Evolutionary conservation across 768 basidiomycete species (phyloP).

Genomic region (Hericium erinaceus): DNA sequence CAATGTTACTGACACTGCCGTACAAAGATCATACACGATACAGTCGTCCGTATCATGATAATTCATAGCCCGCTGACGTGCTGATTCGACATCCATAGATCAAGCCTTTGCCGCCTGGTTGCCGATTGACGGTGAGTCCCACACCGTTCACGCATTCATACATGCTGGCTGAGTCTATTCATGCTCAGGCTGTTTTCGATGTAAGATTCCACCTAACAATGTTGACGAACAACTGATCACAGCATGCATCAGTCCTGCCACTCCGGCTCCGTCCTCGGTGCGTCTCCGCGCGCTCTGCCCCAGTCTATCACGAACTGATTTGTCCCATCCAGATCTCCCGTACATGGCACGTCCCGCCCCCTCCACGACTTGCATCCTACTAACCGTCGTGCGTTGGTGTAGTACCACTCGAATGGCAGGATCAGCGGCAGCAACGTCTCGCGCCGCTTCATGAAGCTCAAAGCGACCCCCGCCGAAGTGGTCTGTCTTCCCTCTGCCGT

Average conservation of each 20-base stretch:
- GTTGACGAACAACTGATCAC: not conserved
- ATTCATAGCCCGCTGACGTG: not conserved
- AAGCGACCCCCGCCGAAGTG: slow-evolving; percentile 12
- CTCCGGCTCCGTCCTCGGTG: slow-evolving; percentile 32
- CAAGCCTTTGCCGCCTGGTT: slow-evolving; percentile 36
- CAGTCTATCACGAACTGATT: not conserved
- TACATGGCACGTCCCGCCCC: slow-evolving; percentile 1
- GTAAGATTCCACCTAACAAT: slow-evolving; percentile 1
- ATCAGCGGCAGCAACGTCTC: slow-evolving; percentile 3
- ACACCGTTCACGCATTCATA: not conserved
- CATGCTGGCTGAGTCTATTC: not conserved
- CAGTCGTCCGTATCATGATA: slow-evolving; percentile 2
- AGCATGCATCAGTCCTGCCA: slow-evolving; percentile 25
- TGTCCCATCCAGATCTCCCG: slow-evolving; percentile 2
- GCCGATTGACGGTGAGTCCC: slow-evolving; percentile 31
- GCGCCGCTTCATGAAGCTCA: not conserved
- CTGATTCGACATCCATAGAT: slow-evolving; percentile 12
- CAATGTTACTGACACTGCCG: too few species aligned
- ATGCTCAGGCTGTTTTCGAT: slow-evolving; percentile 10
- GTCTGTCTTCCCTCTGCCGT: not conserved
- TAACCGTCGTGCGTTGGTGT: not conserved
- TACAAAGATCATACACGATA: slow-evolving; percentile 10
- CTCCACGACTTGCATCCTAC: too few species aligned
- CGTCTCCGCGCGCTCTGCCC: not conserved
- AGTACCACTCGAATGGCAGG: slow-evolving; percentile 14